These are phyloP conservation scores for Lactifluus pinguis DNA, from an alignment of 768 basidiomycete genomes.

Conservation along the genomic window DNA sequence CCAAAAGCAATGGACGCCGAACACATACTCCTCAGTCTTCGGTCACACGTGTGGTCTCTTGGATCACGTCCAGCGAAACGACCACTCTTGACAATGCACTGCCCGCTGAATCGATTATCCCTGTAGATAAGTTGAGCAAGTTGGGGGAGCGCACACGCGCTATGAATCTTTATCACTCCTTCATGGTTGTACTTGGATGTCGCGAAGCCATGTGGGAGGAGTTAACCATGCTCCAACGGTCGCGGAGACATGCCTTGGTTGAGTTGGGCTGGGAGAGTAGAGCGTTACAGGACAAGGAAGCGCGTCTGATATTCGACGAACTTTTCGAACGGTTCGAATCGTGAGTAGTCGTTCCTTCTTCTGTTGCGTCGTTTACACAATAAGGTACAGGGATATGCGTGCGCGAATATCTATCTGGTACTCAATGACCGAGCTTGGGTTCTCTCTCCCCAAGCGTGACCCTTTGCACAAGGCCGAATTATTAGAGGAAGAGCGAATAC, in stretches of 20 bases:
- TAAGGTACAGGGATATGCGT: slow-evolving; percentile 48
- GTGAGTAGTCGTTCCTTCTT: slow-evolving; percentile 9
- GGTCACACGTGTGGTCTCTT: slow-evolving; percentile 7
- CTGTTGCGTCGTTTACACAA: neutral
- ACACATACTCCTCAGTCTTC: neutral
- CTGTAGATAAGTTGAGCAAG: slow-evolving; percentile 25
- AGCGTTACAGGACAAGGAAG: slow-evolving; percentile 12
- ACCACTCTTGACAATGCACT: slow-evolving; percentile 14
- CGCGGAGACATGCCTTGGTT: slow-evolving; percentile 42
- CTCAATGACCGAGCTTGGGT: slow-evolving; percentile 49
- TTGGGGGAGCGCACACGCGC: slow-evolving; percentile 54
- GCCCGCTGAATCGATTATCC: slow-evolving; percentile 15
- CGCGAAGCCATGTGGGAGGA: slow-evolving; percentile 77
- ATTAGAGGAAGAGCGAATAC: slow-evolving; percentile 55
- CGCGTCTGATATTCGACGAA: slow-evolving; percentile 14
- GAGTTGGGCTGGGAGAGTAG: slow-evolving; percentile 60
- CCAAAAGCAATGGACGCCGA: neutral
- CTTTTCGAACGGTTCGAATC: slow-evolving; percentile 15
- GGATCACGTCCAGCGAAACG: slow-evolving; percentile 14
- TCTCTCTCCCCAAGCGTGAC: slow-evolving; percentile 49
- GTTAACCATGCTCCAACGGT: slow-evolving; percentile 51
- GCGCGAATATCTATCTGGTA: slow-evolving; percentile 56
- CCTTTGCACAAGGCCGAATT: slow-evolving; percentile 61
- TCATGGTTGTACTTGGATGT: slow-evolving; percentile 51
- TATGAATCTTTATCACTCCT: slow-evolving; percentile 63